Percentiles rank a stretch among this genome's conserved stretches.
These are phyloP conservation scores for Rosa persica DNA, from an alignment of 306 rosid species.

Conservation along the genomic window DNA sequence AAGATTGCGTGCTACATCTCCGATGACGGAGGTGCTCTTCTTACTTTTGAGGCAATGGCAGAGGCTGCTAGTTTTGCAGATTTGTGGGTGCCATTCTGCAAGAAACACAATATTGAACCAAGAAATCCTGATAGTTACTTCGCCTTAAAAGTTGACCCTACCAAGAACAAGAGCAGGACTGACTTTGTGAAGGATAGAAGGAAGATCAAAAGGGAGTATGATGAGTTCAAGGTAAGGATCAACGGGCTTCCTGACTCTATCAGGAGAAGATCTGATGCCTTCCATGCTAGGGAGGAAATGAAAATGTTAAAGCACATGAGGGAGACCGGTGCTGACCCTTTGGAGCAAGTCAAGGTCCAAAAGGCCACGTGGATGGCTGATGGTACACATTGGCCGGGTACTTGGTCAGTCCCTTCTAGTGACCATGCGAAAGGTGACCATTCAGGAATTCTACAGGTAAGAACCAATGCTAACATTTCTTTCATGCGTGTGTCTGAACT, in stretches of 20 bases:
- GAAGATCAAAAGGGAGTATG: conserved; percentile 89
- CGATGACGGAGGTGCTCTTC: conserved; percentile 89
- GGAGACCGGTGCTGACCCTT: conserved; percentile 40
- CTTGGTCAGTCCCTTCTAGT: conserved; percentile 41
- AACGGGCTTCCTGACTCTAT: conserved; percentile 85
- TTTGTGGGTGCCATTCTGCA: conserved; percentile 90
- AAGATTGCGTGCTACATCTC: conserved; percentile 82
- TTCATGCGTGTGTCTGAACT: background rate
- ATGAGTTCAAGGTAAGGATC: conserved; percentile 84
- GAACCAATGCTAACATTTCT: background rate
- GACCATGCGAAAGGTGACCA: conserved; percentile 78
- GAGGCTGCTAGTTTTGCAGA: conserved; percentile 97
- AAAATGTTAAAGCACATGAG: conserved; percentile 49
- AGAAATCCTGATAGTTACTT: conserved; percentile 87
- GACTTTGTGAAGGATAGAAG: conserved; percentile 90
- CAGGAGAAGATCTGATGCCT: conserved; percentile 75
- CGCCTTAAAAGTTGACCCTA: conserved; percentile 69
- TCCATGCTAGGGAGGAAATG: conserved; percentile 63
- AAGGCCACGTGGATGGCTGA: conserved; percentile 89
- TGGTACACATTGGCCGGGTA: conserved; percentile 95
- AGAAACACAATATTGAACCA: conserved; percentile 76
- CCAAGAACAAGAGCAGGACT: conserved; percentile 72
- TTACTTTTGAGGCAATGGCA: conserved; percentile 79
- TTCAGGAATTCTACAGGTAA: conserved; percentile 94
- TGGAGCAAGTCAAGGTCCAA: conserved; percentile 41